Evolutionary conservation across 345 rosid species (phyloP).

Genomic region (Euclidium syriacum): DNA sequence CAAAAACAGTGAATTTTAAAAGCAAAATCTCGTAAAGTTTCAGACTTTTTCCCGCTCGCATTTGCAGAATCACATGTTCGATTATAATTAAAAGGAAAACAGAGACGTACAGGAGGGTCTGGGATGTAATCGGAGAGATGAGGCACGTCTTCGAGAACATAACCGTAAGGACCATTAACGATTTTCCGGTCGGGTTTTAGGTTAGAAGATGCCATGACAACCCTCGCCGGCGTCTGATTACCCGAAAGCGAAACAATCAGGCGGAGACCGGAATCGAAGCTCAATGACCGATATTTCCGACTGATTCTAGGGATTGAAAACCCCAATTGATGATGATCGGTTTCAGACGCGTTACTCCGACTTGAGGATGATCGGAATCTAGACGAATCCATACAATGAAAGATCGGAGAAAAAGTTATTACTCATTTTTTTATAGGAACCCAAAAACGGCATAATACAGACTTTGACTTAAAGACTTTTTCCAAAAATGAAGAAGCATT

Average conservation of each 20-base stretch:
- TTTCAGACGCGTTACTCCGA: slow-evolving; percentile 1
- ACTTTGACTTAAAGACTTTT: slow-evolving; percentile 24
- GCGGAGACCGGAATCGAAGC: slow-evolving; percentile 34
- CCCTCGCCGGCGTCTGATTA: slow-evolving; percentile 25
- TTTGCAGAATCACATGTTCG: neutral
- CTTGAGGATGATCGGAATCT: slow-evolving; percentile 19
- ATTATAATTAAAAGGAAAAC: neutral
- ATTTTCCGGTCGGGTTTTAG: slow-evolving; percentile 35
- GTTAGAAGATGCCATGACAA: slow-evolving; percentile 26
- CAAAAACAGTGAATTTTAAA: neutral
- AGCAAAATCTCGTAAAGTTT: neutral
- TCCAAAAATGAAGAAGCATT: neutral
- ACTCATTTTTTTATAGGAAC: slow-evolving; percentile 3
- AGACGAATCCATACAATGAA: slow-evolving; percentile 25
- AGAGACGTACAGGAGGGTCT: slow-evolving; percentile 52
- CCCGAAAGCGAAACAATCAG: slow-evolving; percentile 23
- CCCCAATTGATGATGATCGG: slow-evolving; percentile 19
- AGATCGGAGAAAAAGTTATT: slow-evolving; percentile 4
- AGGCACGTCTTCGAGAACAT: slow-evolving; percentile 91
- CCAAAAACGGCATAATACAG: neutral
- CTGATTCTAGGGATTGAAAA: slow-evolving; percentile 17
- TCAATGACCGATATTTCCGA: slow-evolving; percentile 27
- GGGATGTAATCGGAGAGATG: slow-evolving; percentile 75
- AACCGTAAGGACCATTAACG: slow-evolving; percentile 64
- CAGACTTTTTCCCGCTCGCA: slow-evolving; percentile 24